Evolutionary conservation across 2,329 filamentous ascomycete genomes (phyloP), one percentile per base, ranked within the genome.

Genomic region (Corniculantispora saksenae): DNA sequence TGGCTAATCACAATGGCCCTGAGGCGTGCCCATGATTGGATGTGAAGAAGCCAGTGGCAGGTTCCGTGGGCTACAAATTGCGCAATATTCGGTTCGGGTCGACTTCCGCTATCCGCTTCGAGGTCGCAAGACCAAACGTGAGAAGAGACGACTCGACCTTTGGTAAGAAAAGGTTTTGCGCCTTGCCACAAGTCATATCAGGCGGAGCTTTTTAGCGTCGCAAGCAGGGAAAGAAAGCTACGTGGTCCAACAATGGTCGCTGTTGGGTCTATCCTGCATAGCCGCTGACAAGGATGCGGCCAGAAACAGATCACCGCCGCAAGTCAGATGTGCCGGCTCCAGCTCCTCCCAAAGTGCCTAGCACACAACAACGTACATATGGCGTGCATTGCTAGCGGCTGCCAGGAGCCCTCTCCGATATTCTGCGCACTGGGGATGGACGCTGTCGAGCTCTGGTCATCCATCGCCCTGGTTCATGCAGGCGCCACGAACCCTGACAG

Each of bases 381-480:
- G 63, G 57, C 63, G 48, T 65, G 63, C 63, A 61, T 65, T 38
- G 43, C 38, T 65, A 60, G 56, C 57, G 40, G 54, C 55, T 59
- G 15, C 25, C 51, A 13, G 57, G 19, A 27, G 48, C 25, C 5
- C 57, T 48, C 50, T 53, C 51, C 56, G 43, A 54, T 54, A 54
- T 38, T 56, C 47, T 48, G 43, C 51, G 57, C 63, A 40, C 48
- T 23, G 55, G 21, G 45, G 56, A 19, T 43, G 43, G 43, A 8
- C 32, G 47, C 47, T 51, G n/a, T 35, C 23, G 25, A 61, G 48
- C 50, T 27, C 56, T 27, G 56, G 48, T 47, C 55, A 27, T 50
- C n/a, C 55, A 60, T 64, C 47, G 61, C 32, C 61, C 61, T 57
- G 54, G 62, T 64, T 64, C 62, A 64, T 64, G 62, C 62, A 64